Evolutionary conservation across 352 stramenopile genomes (phyloP).

Genomic region (Hyaloperonospora brassicae): DNA sequence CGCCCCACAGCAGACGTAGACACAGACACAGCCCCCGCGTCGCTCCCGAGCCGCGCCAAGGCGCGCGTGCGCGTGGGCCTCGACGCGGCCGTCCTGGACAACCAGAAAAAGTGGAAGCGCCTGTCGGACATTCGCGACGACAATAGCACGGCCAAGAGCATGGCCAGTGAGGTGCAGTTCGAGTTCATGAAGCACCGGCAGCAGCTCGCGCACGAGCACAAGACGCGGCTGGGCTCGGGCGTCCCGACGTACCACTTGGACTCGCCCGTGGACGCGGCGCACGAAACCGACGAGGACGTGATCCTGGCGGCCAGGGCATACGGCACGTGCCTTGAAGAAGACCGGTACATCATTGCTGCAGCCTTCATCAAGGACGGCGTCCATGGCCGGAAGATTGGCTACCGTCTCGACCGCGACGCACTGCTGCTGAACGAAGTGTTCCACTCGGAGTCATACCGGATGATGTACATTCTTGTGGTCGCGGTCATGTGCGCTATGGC

Average conservation of each 20-base stretch:
- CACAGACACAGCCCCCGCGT: not conserved
- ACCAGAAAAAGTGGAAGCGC: slow-evolving; percentile 79
- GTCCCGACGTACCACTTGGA: slow-evolving; percentile 37
- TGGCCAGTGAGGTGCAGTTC: slow-evolving; percentile 69
- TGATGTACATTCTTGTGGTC: slow-evolving; percentile 66
- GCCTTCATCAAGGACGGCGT: slow-evolving; percentile 77
- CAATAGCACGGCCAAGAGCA: slow-evolving; percentile 76
- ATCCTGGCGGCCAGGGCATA: slow-evolving; percentile 27
- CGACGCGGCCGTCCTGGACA: slow-evolving; percentile 58
- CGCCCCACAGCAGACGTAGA: slow-evolving; percentile 10
- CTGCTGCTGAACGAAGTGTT: slow-evolving; percentile 66
- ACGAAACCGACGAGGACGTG: slow-evolving; percentile 22
- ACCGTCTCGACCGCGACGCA: slow-evolving; percentile 59
- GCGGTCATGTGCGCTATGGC: slow-evolving; percentile 52
- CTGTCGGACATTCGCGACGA: slow-evolving; percentile 69
- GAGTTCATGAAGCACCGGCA: slow-evolving; percentile 61
- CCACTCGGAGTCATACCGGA: slow-evolving; percentile 60
- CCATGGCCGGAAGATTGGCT: slow-evolving; percentile 79
- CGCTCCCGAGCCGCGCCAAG: slow-evolving; percentile 19
- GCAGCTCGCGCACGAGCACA: slow-evolving; percentile 34
- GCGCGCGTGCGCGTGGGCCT: slow-evolving; percentile 47
- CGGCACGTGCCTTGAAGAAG: slow-evolving; percentile 33
- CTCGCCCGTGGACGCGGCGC: slow-evolving; percentile 6
- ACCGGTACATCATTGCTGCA: slow-evolving; percentile 68
- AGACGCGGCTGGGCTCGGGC: slow-evolving; percentile 28